Evolutionary conservation across 164 flowering plant species (phyloP).

Genomic region (Aristolochia californica): DNA sequence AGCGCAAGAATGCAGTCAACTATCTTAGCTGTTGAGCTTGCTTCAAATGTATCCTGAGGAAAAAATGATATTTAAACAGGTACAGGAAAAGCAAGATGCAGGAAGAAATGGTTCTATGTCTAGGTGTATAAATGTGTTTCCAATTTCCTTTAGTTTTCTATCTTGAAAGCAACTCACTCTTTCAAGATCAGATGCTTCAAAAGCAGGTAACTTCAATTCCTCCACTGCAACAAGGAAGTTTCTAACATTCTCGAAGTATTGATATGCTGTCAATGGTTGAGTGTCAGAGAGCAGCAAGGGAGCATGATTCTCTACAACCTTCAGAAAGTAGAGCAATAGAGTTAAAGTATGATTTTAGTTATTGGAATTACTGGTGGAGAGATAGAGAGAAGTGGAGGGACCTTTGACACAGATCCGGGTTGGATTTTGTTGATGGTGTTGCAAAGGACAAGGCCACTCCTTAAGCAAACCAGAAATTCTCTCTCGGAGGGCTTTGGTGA

Average conservation of each 20-base stretch:
- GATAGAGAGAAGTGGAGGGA: constrained; percentile 6
- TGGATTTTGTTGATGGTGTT: constrained; percentile 77
- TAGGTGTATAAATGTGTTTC: neutral
- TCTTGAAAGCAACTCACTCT: constrained; percentile 34
- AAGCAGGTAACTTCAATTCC: constrained; percentile 66
- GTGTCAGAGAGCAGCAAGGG: constrained; percentile 33
- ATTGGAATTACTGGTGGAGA: neutral
- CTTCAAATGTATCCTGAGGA: constrained; percentile 49
- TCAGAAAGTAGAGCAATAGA: neutral
- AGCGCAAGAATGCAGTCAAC: constrained; percentile 81
- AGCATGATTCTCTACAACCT: constrained; percentile 64
- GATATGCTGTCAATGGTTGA: constrained; percentile 81
- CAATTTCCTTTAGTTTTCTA: neutral
- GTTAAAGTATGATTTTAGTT: too few species aligned
- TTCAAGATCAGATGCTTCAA: constrained; percentile 92
- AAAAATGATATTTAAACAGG: neutral
- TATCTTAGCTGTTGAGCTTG: constrained; percentile 58
- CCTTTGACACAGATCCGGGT: constrained; percentile 85
- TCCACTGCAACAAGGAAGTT: constrained; percentile 73
- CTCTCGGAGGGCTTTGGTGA: constrained; percentile 56
- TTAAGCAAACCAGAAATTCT: constrained; percentile 74
- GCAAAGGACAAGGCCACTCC: constrained; percentile 77
- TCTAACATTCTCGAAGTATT: constrained; percentile 82
- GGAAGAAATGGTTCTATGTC: neutral
- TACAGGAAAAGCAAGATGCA: neutral